These are phyloP conservation scores for Penicillium subrubescens DNA, from an alignment of 495 filamentous ascomycete genomes.

Conservation along the genomic window DNA sequence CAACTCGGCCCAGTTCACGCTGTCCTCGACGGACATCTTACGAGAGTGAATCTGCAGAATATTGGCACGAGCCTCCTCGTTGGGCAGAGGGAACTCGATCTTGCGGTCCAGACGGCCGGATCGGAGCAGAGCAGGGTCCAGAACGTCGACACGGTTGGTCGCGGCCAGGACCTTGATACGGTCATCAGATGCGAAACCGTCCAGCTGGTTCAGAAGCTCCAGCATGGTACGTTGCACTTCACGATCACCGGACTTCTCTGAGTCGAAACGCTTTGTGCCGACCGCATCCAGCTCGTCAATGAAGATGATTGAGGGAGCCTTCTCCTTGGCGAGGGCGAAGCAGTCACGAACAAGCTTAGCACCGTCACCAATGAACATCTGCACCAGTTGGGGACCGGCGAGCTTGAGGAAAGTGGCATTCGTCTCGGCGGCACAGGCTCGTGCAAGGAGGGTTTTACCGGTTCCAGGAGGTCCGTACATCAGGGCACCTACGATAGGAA, in stretches of 20 bases:
- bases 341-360: slow-evolving; percentile 97
- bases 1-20: slow-evolving; percentile 94
- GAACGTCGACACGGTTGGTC: slow-evolving; percentile 96
- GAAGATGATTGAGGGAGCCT: slow-evolving; percentile 98
- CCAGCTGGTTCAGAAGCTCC: slow-evolving; percentile 97
- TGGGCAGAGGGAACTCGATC: slow-evolving; percentile 99
- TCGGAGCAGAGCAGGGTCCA: slow-evolving; percentile 91
- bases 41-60: slow-evolving; percentile 96
- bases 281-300: slow-evolving; percentile 98
- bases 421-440: slow-evolving; percentile 96
- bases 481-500: slow-evolving; percentile 68
- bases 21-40: slow-evolving; percentile 96
- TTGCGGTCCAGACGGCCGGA: slow-evolving; percentile 96
- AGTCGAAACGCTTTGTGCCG: slow-evolving; percentile 98
- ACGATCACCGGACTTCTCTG: slow-evolving; percentile 95
- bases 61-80: slow-evolving; percentile 95
- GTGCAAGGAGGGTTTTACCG: slow-evolving; percentile 94
- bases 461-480: slow-evolving; percentile 99
- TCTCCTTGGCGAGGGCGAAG: slow-evolving; percentile 97
- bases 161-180: slow-evolving; percentile 98
- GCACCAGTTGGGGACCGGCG: slow-evolving; percentile 96
- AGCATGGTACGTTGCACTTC: slow-evolving; percentile 99
- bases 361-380: slow-evolving; percentile 99
- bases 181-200: slow-evolving; percentile 98
- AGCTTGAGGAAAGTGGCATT: slow-evolving; percentile 99